A percentile compares a stretch with the other conserved stretches of the same genome.
Evolutionary conservation across 192 early-diverging fungal species (phyloP).

Genomic region (Pilobolus umbonatus): DNA sequence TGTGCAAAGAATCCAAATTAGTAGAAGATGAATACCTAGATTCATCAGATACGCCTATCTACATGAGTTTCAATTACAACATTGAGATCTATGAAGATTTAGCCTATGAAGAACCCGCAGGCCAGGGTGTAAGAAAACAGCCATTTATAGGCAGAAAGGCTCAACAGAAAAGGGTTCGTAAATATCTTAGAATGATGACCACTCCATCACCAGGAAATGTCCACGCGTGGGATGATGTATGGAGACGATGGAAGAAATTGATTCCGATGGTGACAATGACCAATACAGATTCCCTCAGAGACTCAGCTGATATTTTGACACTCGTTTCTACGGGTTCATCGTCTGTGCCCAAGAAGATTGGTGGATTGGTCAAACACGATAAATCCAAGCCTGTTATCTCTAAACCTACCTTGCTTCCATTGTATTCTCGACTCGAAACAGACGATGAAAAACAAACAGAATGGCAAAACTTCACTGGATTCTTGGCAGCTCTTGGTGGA

Average conservation of each 20-base stretch:
- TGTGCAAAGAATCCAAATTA: conserved; percentile 64
- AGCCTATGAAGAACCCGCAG: conserved; percentile 55
- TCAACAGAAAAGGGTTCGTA: conserved; percentile 69
- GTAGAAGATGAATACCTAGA: conserved; percentile 38
- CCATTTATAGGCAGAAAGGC: conserved; percentile 52
- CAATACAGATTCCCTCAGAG: conserved; percentile 1
- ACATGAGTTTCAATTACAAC: conserved; percentile 20
- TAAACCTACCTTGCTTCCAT: not conserved
- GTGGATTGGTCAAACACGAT: conserved; percentile 8
- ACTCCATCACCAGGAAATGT: conserved; percentile 67
- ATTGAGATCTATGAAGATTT: conserved; percentile 51
- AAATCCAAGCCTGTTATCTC: not conserved
- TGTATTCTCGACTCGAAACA: conserved; percentile 1
- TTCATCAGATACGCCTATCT: not conserved
- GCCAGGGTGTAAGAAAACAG: conserved; percentile 5
- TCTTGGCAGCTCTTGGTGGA: conserved; percentile 70
- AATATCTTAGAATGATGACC: conserved; percentile 53
- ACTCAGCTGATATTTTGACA: not conserved
- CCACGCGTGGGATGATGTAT: conserved; percentile 78
- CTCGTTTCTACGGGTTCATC: not conserved
- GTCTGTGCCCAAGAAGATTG: conserved; percentile 6
- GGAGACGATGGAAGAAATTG: conserved; percentile 63
- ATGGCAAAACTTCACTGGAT: conserved; percentile 77
- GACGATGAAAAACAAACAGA: conserved; percentile 50
- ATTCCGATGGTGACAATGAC: conserved; percentile 19